These are phyloP conservation scores for Hymenoscyphus salicellus DNA, from an alignment of 2,329 filamentous ascomycete species.

Conservation along the genomic window DNA sequence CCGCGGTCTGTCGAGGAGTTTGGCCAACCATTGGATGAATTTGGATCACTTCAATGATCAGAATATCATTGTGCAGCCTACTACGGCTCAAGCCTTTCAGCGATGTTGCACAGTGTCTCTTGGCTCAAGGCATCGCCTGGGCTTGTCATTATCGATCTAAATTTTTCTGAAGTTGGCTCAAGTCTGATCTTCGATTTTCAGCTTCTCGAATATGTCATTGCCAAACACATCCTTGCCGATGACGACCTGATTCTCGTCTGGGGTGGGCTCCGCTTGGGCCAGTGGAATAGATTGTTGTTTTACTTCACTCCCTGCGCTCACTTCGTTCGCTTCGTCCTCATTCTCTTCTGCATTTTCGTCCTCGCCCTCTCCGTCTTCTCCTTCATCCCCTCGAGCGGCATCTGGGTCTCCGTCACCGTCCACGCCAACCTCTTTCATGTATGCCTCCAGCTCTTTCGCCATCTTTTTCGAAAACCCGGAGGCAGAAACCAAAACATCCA, in stretches of 20 bases:
- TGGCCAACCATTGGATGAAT: neutral
- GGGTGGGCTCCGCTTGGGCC: neutral
- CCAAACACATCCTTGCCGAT: slow-evolving; percentile 8
- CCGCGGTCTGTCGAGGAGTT: neutral
- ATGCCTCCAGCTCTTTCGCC: slow-evolving; percentile 87
- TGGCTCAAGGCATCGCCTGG: neutral
- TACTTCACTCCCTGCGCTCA: slow-evolving; percentile 12
- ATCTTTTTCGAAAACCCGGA: slow-evolving; percentile 97
- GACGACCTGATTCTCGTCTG: neutral
- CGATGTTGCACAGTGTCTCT: neutral
- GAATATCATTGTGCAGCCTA: neutral
- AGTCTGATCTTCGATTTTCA: slow-evolving; percentile 33
- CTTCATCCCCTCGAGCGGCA: slow-evolving; percentile 35
- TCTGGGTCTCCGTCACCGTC: slow-evolving; percentile 43
- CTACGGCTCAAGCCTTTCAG: neutral
- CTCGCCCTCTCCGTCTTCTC: slow-evolving; percentile 39
- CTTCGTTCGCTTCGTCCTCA: slow-evolving; percentile 34
- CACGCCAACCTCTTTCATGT: slow-evolving; percentile 71
- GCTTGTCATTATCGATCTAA: neutral
- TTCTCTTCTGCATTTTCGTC: slow-evolving; percentile 38
- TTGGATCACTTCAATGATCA: neutral
- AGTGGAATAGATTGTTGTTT: neutral
- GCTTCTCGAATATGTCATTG: slow-evolving; percentile 23
- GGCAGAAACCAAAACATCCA: slow-evolving; percentile 87
- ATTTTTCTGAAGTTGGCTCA: slow-evolving; percentile 19